Conservation (phyloP, 768 basidiomycete species). For the Boletus reticuloceps region DNA sequence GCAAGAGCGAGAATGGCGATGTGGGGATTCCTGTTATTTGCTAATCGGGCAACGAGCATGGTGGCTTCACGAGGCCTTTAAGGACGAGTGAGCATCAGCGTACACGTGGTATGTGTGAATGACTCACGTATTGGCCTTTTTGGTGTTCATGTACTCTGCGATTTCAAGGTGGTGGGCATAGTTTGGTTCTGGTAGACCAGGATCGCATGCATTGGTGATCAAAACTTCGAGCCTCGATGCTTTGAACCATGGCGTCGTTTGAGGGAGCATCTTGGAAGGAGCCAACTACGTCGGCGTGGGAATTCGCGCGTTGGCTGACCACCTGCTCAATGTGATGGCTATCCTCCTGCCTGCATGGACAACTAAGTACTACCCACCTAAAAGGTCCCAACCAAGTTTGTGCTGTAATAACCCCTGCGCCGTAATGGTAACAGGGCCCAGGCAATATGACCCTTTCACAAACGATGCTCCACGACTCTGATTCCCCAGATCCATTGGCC, state of each 20-base stretch:
- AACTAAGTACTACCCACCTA: too few relatives aligned
- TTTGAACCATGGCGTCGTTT: slow-evolving; percentile 51
- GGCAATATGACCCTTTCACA: too few relatives aligned
- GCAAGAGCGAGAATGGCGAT: slow-evolving; percentile 82
- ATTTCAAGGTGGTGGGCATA: slow-evolving; percentile 91
- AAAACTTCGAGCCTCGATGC: slow-evolving; percentile 67
- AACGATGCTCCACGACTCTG: slow-evolving; percentile 41
- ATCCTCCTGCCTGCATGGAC: too few relatives aligned
- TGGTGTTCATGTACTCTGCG: slow-evolving; percentile 87
- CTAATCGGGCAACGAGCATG: slow-evolving; percentile 76
- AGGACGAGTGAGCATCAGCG: not conserved
- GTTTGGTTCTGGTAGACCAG: slow-evolving; percentile 83
- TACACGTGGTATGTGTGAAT: not conserved
- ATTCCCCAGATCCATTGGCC: too few relatives aligned
- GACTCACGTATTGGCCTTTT: slow-evolving; percentile 93
- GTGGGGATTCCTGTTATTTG: slow-evolving; percentile 93
- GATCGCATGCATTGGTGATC: slow-evolving; percentile 82
- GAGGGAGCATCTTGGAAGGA: slow-evolving; percentile 44
- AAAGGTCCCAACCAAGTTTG: too few relatives aligned
- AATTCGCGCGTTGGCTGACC: not conserved
- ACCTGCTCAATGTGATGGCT: too few relatives aligned
- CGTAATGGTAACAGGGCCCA: too few relatives aligned
- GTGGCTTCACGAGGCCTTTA: slow-evolving; percentile 86
- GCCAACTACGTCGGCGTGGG: not conserved
- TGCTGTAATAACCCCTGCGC: too few relatives aligned